phyloP scores from a whole-genome alignment of 1,139 yeast genomes.

The Protomyces lactucae-debilis region DNA sequence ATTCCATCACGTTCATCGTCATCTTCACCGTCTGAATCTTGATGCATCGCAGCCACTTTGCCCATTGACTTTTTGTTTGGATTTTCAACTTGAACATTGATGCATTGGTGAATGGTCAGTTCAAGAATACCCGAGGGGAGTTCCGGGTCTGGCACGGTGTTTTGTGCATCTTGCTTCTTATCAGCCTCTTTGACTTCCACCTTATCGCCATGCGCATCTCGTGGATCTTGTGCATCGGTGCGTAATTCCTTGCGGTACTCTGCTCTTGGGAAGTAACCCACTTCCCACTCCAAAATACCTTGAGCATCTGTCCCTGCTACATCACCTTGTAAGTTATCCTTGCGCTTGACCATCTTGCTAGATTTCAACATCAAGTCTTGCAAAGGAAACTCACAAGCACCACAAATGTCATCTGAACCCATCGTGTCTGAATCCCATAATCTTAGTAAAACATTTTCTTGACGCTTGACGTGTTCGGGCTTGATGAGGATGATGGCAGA shows the following conservation, averaged over 20 bases:
- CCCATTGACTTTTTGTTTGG: conserved; percentile 25
- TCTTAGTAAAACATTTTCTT: conserved; percentile 20
- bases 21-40: conserved; percentile 24
- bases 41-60: conserved; percentile 17
- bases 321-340: conserved; percentile 19
- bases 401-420: conserved; percentile 20
- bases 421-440: conserved; percentile 20
- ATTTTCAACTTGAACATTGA: conserved; percentile 16
- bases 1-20: conserved; percentile 14
- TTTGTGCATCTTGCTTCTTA: conserved; percentile 12
- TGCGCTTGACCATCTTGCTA: conserved; percentile 19
- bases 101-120: conserved; percentile 17
- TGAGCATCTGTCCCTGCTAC: conserved; percentile 24
- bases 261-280: conserved; percentile 20
- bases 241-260: conserved; percentile 7
- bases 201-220: conserved; percentile 23
- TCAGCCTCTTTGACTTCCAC: conserved; percentile 6
- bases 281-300: conserved; percentile 24
- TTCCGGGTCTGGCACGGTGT: conserved; percentile 23
- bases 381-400: conserved; percentile 21
- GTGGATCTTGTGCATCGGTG: conserved; percentile 14
- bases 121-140: conserved; percentile 18
- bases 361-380: conserved; percentile 19
- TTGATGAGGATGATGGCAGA: conserved; percentile 13
- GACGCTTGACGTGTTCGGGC: conserved; percentile 24